Evolutionary conservation across 176 grass and related monocot genomes (phyloP).

Genomic region (Juncus inflexus): DNA sequence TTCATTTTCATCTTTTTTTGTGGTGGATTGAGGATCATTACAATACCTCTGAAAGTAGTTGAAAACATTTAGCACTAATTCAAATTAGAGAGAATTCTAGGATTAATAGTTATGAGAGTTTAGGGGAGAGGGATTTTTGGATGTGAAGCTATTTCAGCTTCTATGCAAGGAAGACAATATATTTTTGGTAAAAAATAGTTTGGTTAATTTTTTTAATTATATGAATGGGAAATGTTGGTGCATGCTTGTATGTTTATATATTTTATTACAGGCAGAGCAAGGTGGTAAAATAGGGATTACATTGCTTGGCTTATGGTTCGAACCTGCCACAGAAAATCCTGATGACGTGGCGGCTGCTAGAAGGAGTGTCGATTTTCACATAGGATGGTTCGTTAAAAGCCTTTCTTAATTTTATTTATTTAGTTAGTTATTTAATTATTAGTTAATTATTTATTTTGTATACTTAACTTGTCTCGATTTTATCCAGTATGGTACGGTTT

Average conservation of each 20-base stretch:
- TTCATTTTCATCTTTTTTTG: too few relatives aligned
- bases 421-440: not conserved
- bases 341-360: slow-evolving; percentile 47
- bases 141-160: too few relatives aligned
- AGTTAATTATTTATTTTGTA: not conserved
- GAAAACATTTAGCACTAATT: too few relatives aligned
- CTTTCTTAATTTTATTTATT: not conserved
- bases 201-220: too few relatives aligned
- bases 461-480: not conserved
- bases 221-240: too few relatives aligned
- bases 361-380: slow-evolving; percentile 70
- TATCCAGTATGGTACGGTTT: not conserved
- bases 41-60: too few relatives aligned
- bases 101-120: too few relatives aligned
- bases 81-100: too few relatives aligned
- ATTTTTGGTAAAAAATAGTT: too few relatives aligned
- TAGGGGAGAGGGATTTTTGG: too few relatives aligned
- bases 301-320: slow-evolving; percentile 55
- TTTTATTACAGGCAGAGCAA: slow-evolving; percentile 32
- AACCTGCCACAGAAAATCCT: slow-evolving; percentile 30
- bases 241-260: not conserved
- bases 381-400: slow-evolving; percentile 50
- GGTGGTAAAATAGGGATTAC: slow-evolving; percentile 66
- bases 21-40: too few relatives aligned
- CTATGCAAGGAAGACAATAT: too few relatives aligned